Evolutionary conservation across 2,329 filamentous ascomycete species (phyloP).

Genomic region (Colletotrichum scovillei): DNA sequence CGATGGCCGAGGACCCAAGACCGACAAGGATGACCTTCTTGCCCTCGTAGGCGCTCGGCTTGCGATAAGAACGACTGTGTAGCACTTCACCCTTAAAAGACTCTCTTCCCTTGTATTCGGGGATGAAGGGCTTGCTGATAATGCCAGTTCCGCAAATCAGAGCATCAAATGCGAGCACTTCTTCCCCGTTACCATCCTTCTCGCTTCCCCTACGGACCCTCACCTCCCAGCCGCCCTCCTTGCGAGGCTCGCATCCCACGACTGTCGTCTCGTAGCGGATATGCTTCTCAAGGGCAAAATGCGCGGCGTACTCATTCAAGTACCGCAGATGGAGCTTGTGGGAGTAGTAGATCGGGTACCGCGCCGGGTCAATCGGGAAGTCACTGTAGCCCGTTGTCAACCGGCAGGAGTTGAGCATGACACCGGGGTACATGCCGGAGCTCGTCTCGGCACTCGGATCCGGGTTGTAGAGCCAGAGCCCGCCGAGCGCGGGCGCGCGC

Average conservation of each 20-base stretch:
- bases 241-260: slow-evolving; percentile 41
- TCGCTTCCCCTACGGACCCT: slow-evolving; percentile 36
- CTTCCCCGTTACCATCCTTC: slow-evolving; percentile 12
- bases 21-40: slow-evolving; percentile 51
- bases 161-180: slow-evolving; percentile 45
- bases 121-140: slow-evolving; percentile 44
- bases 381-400: slow-evolving; percentile 51
- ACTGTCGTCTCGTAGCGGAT: slow-evolving; percentile 48
- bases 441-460: slow-evolving; percentile 41
- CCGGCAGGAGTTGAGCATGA: slow-evolving; percentile 50
- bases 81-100: slow-evolving; percentile 47
- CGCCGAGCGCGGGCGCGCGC: slow-evolving; percentile 47
- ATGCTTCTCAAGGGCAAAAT: slow-evolving; percentile 47
- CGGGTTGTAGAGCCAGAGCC: slow-evolving; percentile 51
- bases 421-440: slow-evolving; percentile 49
- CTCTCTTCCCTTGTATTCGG: slow-evolving; percentile 45
- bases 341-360: slow-evolving; percentile 50
- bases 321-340: slow-evolving; percentile 48
- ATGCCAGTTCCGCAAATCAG: slow-evolving; percentile 50
- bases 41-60: slow-evolving; percentile 46
- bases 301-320: slow-evolving; percentile 49
- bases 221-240: slow-evolving; percentile 45
- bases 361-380: slow-evolving; percentile 51
- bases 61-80: slow-evolving; percentile 51
- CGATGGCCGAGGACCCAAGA: slow-evolving; percentile 51